Evolutionary conservation across 805 yeast genomes (phyloP).

Genomic region (Hanseniaspora jakobsenii): DNA sequence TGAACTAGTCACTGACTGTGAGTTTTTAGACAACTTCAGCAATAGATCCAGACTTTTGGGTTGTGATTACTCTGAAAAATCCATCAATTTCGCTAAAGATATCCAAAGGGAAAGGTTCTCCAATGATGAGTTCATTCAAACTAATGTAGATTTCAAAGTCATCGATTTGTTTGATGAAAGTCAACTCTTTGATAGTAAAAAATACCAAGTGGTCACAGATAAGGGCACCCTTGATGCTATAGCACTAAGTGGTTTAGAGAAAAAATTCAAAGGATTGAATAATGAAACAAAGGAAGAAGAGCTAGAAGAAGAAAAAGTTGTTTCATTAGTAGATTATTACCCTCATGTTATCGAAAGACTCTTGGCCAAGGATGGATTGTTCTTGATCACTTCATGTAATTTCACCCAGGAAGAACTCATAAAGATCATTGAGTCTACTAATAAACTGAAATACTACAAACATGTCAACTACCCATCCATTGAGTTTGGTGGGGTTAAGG

Average conservation of each 20-base stretch:
- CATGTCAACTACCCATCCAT: conserved; percentile 66
- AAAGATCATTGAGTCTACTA: conserved; percentile 35
- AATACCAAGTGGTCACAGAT: conserved; percentile 69
- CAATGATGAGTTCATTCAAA: conserved; percentile 22
- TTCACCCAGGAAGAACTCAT: conserved; percentile 73
- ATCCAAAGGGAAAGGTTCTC: conserved; percentile 37
- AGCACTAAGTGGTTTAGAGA: conserved; percentile 57
- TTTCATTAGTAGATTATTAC: conserved; percentile 43
- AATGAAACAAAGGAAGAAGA: too few relatives aligned
- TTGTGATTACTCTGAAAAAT: conserved; percentile 71
- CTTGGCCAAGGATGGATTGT: conserved; percentile 44
- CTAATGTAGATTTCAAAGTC: conserved; percentile 40
- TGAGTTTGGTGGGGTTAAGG: conserved; percentile 80
- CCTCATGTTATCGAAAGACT: conserved; percentile 46
- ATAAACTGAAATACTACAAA: conserved; percentile 46
- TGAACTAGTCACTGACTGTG: conserved; percentile 52
- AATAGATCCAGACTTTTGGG: conserved; percentile 48
- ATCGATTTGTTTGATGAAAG: conserved; percentile 51
- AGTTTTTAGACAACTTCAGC: conserved; percentile 19
- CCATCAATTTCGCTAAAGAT: conserved; percentile 60
- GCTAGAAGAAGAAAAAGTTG: conserved; percentile 25
- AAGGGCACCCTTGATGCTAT: conserved; percentile 97
- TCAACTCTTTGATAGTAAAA: conserved; percentile 21
- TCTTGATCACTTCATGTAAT: conserved; percentile 82
- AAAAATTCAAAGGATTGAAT: conserved; percentile 34